phyloP scores from a whole-genome alignment of 2,329 filamentous ascomycete species.

The Exophiala dermatitidis region DNA sequence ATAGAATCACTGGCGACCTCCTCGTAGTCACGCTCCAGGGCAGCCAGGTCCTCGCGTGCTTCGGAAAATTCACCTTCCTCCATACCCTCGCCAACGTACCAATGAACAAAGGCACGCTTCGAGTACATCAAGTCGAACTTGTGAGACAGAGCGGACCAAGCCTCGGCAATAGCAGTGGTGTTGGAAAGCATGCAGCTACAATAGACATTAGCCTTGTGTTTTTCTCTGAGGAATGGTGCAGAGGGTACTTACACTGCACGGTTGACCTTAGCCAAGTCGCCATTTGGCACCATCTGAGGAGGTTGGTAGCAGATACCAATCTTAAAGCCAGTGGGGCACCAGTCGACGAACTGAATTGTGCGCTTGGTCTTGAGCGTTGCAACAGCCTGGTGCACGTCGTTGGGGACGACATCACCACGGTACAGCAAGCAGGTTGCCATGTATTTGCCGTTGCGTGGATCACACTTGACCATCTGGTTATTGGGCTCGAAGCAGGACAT shows the following conservation, averaged over 20 bases:
- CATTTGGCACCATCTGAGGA: constrained; percentile 90
- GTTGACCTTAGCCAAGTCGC: constrained; percentile 95
- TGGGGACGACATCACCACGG: constrained; percentile 95
- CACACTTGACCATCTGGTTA: constrained; percentile 99
- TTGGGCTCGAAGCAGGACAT: constrained; percentile 99
- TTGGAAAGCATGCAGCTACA: constrained; percentile 81
- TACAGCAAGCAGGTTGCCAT: constrained; percentile 98
- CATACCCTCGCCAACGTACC: constrained; percentile 99
- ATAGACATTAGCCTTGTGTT: background rate
- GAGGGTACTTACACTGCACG: constrained; percentile 75
- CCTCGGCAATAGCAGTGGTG: constrained; percentile 97
- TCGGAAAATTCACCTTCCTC: constrained; percentile 99
- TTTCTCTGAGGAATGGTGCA: background rate
- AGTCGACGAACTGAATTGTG: constrained; percentile 98
- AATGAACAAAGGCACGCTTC: constrained; percentile 99
- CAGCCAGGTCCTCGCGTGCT: constrained; percentile 95
- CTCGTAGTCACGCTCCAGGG: constrained; percentile 96
- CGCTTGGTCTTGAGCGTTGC: constrained; percentile 98
- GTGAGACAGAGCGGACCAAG: constrained; percentile 89
- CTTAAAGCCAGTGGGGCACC: constrained; percentile 99
- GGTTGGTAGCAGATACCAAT: constrained; percentile 99
- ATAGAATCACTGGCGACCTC: constrained; percentile 94
- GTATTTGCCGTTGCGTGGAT: constrained; percentile 98
- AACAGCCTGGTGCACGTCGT: constrained; percentile 86
- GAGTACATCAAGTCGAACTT: constrained; percentile 99